Conservation (phyloP, 768 basidiomycete species). For the Pleurotus sapidus region DNA sequence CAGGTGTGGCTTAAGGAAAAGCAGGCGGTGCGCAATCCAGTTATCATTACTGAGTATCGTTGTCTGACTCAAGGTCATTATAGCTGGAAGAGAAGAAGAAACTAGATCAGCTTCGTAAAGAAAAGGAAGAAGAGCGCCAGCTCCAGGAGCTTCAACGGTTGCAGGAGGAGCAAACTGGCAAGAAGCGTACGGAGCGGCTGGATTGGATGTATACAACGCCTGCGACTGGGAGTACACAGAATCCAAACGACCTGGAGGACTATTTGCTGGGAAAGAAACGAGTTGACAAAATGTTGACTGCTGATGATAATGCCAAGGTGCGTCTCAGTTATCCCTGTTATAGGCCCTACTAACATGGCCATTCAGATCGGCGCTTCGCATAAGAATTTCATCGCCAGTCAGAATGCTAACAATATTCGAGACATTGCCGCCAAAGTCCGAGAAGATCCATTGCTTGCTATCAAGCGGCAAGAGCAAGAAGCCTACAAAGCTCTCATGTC, state of each 20-base stretch:
- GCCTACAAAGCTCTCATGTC: slow-evolving; percentile 84
- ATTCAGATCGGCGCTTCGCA: slow-evolving; percentile 76
- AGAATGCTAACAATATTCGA: slow-evolving; percentile 87
- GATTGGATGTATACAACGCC: slow-evolving; percentile 99
- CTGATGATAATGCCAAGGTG: slow-evolving; percentile 89
- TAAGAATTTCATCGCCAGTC: slow-evolving; percentile 91
- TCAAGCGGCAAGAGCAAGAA: slow-evolving; percentile 97
- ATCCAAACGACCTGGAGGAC: slow-evolving; percentile 91
- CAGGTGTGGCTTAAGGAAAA: slow-evolving; percentile 99
- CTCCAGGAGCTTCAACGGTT: slow-evolving; percentile 93
- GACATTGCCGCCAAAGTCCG: slow-evolving; percentile 93
- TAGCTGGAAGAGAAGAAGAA: slow-evolving; percentile 99
- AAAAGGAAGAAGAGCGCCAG: slow-evolving; percentile 96
- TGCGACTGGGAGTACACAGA: slow-evolving; percentile 82
- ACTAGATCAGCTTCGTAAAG: slow-evolving; percentile 93
- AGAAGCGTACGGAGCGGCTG: slow-evolving; percentile 88
- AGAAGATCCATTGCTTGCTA: slow-evolving; percentile 95
- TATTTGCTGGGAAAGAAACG: slow-evolving; percentile 97
- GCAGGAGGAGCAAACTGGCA: slow-evolving; percentile 94
- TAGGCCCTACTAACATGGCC: background rate
- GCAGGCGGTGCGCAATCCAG: slow-evolving; percentile 68
- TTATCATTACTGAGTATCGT: background rate
- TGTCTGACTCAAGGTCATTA: slow-evolving; percentile 13
- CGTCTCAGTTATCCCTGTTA: slow-evolving; percentile 12
- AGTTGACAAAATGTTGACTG: slow-evolving; percentile 93